Evolutionary conservation across 176 grass and related monocot species (phyloP).

Genomic region (Musa beccarii): DNA sequence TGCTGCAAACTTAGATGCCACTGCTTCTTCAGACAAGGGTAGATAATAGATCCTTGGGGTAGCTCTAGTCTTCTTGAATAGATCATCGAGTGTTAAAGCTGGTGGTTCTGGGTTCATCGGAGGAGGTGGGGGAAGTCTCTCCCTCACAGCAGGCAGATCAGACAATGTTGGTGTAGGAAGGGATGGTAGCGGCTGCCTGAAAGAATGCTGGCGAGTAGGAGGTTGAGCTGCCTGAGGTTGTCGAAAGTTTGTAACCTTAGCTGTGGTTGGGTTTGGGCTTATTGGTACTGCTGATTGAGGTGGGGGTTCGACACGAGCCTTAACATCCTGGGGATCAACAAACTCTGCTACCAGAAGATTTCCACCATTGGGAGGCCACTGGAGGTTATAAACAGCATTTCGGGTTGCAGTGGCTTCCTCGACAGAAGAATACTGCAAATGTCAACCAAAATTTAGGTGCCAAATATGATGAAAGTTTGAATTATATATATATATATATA

Average conservation of each 20-base stretch:
- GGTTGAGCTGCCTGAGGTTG: constrained; percentile 32
- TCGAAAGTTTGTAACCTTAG: constrained; percentile 25
- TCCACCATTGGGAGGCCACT: constrained; percentile 89
- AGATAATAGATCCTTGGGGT: constrained; percentile 70
- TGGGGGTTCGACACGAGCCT: constrained; percentile 45
- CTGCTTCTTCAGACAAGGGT: constrained; percentile 55
- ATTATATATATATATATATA: too few relatives aligned
- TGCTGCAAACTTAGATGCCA: constrained; percentile 46
- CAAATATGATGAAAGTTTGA: too few relatives aligned
- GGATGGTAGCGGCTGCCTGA: constrained; percentile 38
- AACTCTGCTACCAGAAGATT: constrained; percentile 88
- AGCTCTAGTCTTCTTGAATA: constrained; percentile 68
- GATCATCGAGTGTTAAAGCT: constrained; percentile 48
- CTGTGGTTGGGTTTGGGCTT: constrained; percentile 22
- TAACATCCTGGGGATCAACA: constrained; percentile 87
- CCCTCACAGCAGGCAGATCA: constrained; percentile 14
- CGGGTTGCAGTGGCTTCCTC: constrained; percentile 91
- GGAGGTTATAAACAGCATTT: constrained; percentile 77
- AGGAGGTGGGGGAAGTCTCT: constrained; percentile 27
- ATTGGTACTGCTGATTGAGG: constrained; percentile 28
- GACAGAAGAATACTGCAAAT: constrained; percentile 52
- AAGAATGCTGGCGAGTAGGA: constrained; percentile 18
- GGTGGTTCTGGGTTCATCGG: constrained; percentile 31
- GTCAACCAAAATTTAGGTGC: neutral
- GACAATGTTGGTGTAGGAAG: neutral